Base-by-base conservation (phyloP, 1,284 basidiomycete genomes). In the Apiotrichum akiyoshidainum region DNA sequence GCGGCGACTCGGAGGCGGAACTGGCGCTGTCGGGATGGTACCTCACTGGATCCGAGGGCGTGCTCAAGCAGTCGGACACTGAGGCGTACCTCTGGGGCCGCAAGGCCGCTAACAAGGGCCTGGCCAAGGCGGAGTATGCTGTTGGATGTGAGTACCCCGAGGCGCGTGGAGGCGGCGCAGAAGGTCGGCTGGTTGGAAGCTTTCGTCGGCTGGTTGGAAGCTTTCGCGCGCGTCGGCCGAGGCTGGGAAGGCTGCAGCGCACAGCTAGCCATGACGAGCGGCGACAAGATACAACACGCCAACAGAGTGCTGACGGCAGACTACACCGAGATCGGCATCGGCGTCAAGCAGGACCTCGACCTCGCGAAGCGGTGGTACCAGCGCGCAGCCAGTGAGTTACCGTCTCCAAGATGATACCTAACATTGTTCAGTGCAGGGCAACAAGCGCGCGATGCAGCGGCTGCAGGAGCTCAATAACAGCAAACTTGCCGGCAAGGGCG, bases 341-440 rank as follows among this genome's bases (percentile, higher is more conserved):
- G 96, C 26, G 89, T 97, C 70, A 93, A 93, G 79, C 89, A 91
- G 69, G 94, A 99, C 71, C 77, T 93, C 46, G 96, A 98, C 64
- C 89, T 95, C 74, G 93, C 96, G 19, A 98, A 96, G 79, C 83
- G 90, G 68, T 99, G 95, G 94, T 99, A 99, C 78, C 95, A 96
- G 90, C 86, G 96, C 46, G 91, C 93, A 49, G 92, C 93, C 64
- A 91, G 92, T 95, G 68, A 61, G 88, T 83, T 40, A 44, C 56
- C 46, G 10, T 26, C 1, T n/a, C n/a, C n/a, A n/a, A n/a, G n/a
- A n/a, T n/a, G n/a, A n/a, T n/a, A n/a, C 9, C 58, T 58, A n/a
- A 57, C 55, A 1, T 54, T 16, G 3, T 5, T 65, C 33, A 76
- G 75, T 70, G 10, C 75, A 77, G 69, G 66, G 69, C 47, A 74